phyloP scores from a whole-genome alignment of 2,329 filamentous ascomycete genomes.

The Claviceps sp. region DNA sequence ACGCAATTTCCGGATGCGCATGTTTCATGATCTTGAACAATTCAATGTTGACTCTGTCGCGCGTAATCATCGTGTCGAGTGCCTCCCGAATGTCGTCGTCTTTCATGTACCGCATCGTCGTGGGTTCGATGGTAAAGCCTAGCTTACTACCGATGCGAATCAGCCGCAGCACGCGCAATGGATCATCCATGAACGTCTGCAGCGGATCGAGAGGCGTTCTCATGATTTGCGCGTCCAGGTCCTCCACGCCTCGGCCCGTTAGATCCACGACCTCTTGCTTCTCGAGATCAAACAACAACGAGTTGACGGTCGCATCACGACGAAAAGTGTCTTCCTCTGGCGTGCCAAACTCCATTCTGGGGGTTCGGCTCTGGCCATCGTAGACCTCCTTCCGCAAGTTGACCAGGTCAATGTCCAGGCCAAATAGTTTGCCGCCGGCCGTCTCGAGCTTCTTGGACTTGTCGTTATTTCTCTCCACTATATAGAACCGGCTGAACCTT shows the following conservation, averaged over 20 bases:
- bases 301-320: constrained; percentile 9
- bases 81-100: constrained; percentile 3
- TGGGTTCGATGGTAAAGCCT: constrained; percentile 5
- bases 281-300: constrained; percentile 8
- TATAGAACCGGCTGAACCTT: constrained; percentile 5
- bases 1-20: constrained; percentile 2
- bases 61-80: constrained; percentile 8
- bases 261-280: constrained; percentile 9
- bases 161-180: constrained; percentile 8
- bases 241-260: constrained; percentile 5
- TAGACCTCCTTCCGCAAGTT: constrained; percentile 11
- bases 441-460: constrained; percentile 10
- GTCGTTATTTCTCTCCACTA: constrained; percentile 5
- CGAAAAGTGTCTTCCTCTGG: constrained; percentile 9
- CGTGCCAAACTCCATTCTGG: constrained; percentile 10
- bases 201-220: constrained; percentile 8
- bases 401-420: constrained; percentile 10
- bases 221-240: constrained; percentile 7
- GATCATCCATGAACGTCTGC: constrained; percentile 10
- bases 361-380: constrained; percentile 7
- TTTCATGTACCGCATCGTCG: constrained; percentile 1
- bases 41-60: constrained; percentile 8
- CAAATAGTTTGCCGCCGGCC: constrained; percentile 7
- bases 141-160: constrained; percentile 7
- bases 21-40: constrained; percentile 9